A percentile compares a stretch with the other conserved stretches of the same genome.
Conservation (phyloP, 2,329 filamentous ascomycete genomes). For the Penicillium sp. region DNA sequence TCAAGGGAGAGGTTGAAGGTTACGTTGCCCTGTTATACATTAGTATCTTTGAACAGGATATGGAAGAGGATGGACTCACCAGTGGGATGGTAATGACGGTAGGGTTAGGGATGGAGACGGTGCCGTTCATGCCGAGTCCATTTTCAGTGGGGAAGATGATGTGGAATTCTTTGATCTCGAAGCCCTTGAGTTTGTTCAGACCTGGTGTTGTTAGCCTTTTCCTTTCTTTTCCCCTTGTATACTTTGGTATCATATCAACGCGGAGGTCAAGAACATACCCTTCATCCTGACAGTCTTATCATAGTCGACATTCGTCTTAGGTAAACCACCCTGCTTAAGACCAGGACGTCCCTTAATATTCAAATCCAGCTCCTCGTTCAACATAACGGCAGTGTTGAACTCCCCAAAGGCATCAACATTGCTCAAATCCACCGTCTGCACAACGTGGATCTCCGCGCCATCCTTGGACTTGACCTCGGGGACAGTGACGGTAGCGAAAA, state of each 20-base stretch:
- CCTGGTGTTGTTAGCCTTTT: conserved; percentile 40
- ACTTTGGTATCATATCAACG: too few species aligned
- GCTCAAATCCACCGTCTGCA: conserved; percentile 45
- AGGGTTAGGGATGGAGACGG: conserved; percentile 57
- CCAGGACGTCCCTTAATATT: conserved; percentile 51
- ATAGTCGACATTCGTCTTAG: conserved; percentile 51
- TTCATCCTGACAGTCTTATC: conserved; percentile 57
- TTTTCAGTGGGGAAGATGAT: conserved; percentile 44
- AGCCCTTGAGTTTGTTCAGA: conserved; percentile 54
- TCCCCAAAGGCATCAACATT: conserved; percentile 47
- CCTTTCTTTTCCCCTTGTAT: too few species aligned
- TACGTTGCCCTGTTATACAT: conserved; percentile 48
- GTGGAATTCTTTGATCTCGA: conserved; percentile 49
- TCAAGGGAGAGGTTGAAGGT: conserved; percentile 52
- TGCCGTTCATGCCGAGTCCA: conserved; percentile 54
- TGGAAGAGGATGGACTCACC: conserved; percentile 26
- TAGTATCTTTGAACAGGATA: conserved; percentile 4
- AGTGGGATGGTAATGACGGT: conserved; percentile 55
- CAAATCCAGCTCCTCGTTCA: conserved; percentile 49
- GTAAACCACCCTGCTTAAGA: conserved; percentile 51
- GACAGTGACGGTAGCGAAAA: conserved; percentile 47
- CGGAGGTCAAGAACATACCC: too few species aligned
- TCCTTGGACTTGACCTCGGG: conserved; percentile 45
- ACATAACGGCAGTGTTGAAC: conserved; percentile 50
- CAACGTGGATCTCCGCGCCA: conserved; percentile 41